Base-by-base conservation (phyloP, 495 filamentous ascomycete species). In the Hypoxylon crocopeplum region DNA sequence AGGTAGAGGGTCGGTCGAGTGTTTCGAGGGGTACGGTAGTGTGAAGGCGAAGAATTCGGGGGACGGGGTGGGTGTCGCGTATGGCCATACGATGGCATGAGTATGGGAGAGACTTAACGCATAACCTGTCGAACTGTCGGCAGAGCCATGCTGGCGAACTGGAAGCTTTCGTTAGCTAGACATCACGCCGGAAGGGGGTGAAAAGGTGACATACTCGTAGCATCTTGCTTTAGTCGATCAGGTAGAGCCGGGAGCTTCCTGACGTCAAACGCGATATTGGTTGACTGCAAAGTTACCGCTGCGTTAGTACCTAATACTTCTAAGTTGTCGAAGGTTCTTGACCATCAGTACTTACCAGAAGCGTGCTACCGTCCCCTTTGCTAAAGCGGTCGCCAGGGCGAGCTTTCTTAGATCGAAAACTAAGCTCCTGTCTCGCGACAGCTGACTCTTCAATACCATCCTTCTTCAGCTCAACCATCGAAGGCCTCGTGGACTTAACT, bases 81-180 rank as follows among this genome's bases (percentile, higher is more conserved):
- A 98, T 42, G 90, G 87, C 94, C 94, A 99, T 38, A 96, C 84
- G 33, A 91, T 82, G 41, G 92, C 95, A 64, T 91, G 83, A 1
- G 84, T 85, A 40, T 87, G 84, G 7, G 92, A 94, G 42, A 97
- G 78, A 29, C 84, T 85, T 27, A 98, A 77, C 30, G 88, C 95
- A 69, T 92, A 88, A 37, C 87, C 85, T 44, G 78, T 82, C n/a
- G 78, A 72, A 1, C 83, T 77, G 64, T 86, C 83, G 62, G 89
- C 81, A 24, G 83, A 83, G 59, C 88, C 88, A 73, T 84, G 82
- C 59, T 82, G 79, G 41, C 74, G 79, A 61, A 66, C 80, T 82
- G 59, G 48, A 68, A 44, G 15, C 19, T 40, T 34, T 20, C 1
- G 34, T 64, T 59, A 64, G 61, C 24, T 44, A 56, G 34, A 48